Evolutionary conservation across 2,329 filamentous ascomycete species (phyloP).

Genomic region (Drechslerella coelobrocha): DNA sequence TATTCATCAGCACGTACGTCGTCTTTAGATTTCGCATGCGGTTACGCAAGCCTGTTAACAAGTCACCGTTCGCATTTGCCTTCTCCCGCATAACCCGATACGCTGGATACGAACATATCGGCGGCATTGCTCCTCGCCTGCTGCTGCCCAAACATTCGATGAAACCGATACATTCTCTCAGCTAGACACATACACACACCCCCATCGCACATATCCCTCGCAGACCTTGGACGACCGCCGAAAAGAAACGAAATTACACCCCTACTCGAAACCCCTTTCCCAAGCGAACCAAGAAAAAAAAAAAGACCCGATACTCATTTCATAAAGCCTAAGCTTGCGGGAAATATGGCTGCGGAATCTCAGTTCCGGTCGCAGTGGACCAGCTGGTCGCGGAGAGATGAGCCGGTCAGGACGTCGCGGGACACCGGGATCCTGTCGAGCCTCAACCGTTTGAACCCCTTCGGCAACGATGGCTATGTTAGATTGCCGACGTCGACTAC

Average conservation of each 20-base stretch:
- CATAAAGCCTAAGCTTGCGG: slow-evolving; percentile 28
- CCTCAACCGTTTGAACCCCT: slow-evolving; percentile 85
- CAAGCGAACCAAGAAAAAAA: slow-evolving; percentile 30
- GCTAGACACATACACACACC: too few relatives aligned
- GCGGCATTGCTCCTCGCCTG: slow-evolving; percentile 5
- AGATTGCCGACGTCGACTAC: slow-evolving; percentile 82
- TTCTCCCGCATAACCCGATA: slow-evolving; percentile 22
- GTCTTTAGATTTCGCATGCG: slow-evolving; percentile 19
- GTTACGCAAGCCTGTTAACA: slow-evolving; percentile 44
- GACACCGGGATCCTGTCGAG: slow-evolving; percentile 73
- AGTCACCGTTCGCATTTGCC: slow-evolving; percentile 18
- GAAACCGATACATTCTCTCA: too few relatives aligned
- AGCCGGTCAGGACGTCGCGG: slow-evolving; percentile 74
- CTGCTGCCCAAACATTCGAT: slow-evolving; percentile 2
- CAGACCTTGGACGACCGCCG: slow-evolving; percentile 4
- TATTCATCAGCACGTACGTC: slow-evolving; percentile 29
- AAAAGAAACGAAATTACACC: too few relatives aligned
- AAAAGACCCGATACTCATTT: slow-evolving; percentile 2
- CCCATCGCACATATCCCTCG: too few relatives aligned
- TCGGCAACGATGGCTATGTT: slow-evolving; percentile 84
- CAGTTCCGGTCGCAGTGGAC: slow-evolving; percentile 72
- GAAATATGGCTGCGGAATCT: slow-evolving; percentile 78
- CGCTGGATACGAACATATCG: slow-evolving; percentile 7
- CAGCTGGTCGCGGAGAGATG: slow-evolving; percentile 88
- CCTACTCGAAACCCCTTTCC: slow-evolving; percentile 14